phyloP scores from a whole-genome alignment of 2,329 filamentous ascomycete genomes.

The Gremmenia infestans region DNA sequence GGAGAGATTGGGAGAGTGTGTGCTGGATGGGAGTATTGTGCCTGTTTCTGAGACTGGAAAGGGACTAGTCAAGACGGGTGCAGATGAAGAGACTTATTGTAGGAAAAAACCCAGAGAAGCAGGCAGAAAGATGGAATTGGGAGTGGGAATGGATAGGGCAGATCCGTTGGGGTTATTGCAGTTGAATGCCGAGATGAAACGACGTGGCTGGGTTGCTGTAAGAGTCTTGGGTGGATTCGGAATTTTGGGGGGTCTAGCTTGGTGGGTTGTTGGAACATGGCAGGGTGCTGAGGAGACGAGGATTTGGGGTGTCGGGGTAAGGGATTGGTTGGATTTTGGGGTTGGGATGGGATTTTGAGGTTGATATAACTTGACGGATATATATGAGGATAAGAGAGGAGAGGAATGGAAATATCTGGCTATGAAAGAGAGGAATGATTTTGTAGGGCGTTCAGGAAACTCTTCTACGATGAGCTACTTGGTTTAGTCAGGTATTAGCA shows the following conservation, averaged over 20 bases:
- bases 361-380: too few species aligned
- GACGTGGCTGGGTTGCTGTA: slow-evolving; percentile 61
- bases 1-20: slow-evolving; percentile 60
- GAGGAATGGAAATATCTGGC: too few species aligned
- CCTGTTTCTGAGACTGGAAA: slow-evolving; percentile 38
- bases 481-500: too few species aligned
- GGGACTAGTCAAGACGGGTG: slow-evolving; percentile 16
- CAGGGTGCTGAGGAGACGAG: slow-evolving; percentile 11
- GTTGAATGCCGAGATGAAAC: slow-evolving; percentile 60
- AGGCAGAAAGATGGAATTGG: slow-evolving; percentile 5
- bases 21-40: slow-evolving; percentile 59
- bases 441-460: too few species aligned
- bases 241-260: slow-evolving; percentile 65
- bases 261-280: slow-evolving; percentile 48
- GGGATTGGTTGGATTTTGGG: slow-evolving; percentile 23
- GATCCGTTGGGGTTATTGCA: slow-evolving; percentile 78
- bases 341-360: too few species aligned
- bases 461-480: too few species aligned
- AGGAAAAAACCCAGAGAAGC: slow-evolving; percentile 5
- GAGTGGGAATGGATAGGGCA: slow-evolving; percentile 34
- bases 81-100: slow-evolving; percentile 12
- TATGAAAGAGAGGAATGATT: too few species aligned
- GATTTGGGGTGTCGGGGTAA: slow-evolving; percentile 16
- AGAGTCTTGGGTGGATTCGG: slow-evolving; percentile 72
- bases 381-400: too few species aligned